Evolutionary conservation across 1,139 yeast genomes (phyloP), one percentile per base, ranked within the genome.

Genomic region (Candida labiduridarum): DNA sequence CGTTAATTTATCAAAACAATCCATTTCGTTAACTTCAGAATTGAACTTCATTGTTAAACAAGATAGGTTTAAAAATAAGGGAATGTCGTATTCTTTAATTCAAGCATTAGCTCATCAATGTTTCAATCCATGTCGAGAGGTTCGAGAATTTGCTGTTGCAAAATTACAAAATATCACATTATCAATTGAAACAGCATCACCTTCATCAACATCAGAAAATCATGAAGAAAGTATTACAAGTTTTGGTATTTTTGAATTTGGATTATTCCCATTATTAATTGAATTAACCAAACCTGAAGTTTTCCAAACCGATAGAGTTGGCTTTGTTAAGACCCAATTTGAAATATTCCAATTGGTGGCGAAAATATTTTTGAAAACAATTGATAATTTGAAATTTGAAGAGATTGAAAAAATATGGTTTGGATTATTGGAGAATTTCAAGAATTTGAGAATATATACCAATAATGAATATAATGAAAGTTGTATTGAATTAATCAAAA

Each of bases 21-120:
- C 95, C 0, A 81, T 90, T 43, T 72, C 78, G 38, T 70, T 85
- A 51, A 87, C 94, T 0, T 66, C 83, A 3, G 77, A 76, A 4
- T 66, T 86, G 50, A 57, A 80, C 14, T 61, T 68, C 2, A 58
- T 71, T 10, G 59, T 72, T 5, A 59, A 62, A n/a, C 51, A 59
- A 2, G 55, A 59, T 3, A 60, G 57, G 3, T 70, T 72, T 52
- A 62, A 61, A 16, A 64, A 61, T 11, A 67, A 71, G 16, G 73
- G 71, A n/a, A 58, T 69, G 35, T 70, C 81, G 52, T 82, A 84
- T 56, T 85, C 92, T 0, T 68, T 86, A 52, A 72, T 86, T 30
- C 94, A 89, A 62, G 94, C 95, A 0, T 74, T 91, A 52, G 90
- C 95, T 0, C 92, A 87, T 59, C 97, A 91, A 66, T 89, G 97